A percentile compares a stretch with the other conserved stretches of the same genome.
Evolutionary conservation across 2,329 filamentous ascomycete genomes (phyloP).

Genomic region (Claviceps digitariae): DNA sequence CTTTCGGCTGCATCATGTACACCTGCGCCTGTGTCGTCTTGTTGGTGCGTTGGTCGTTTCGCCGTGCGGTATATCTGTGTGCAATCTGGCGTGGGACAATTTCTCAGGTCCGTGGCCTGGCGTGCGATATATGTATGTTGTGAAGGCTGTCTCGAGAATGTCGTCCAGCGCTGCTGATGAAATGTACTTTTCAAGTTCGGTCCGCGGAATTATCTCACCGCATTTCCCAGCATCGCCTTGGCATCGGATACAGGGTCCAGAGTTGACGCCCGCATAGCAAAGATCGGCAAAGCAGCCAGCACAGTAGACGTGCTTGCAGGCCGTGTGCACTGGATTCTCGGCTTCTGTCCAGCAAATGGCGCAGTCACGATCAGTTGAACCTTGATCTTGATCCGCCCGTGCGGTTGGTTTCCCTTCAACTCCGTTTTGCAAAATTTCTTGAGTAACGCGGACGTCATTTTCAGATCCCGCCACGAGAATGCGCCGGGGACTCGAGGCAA

Average conservation of each 20-base stretch:
- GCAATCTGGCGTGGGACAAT: slow-evolving; percentile 31
- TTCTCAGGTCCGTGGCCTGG: slow-evolving; percentile 18
- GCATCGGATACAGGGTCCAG: slow-evolving; percentile 11
- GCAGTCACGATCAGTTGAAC: slow-evolving; percentile 11
- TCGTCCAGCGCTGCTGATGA: slow-evolving; percentile 19
- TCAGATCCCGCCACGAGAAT: slow-evolving; percentile 19
- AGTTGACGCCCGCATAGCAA: slow-evolving; percentile 9
- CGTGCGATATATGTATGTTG: slow-evolving; percentile 19
- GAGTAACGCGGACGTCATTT: slow-evolving; percentile 1
- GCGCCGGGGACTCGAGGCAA: slow-evolving; percentile 13
- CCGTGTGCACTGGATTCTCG: slow-evolving; percentile 19
- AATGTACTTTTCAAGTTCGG: slow-evolving; percentile 16
- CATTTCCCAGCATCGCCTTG: slow-evolving; percentile 15
- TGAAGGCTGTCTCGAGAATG: slow-evolving; percentile 24
- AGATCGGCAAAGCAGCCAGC: slow-evolving; percentile 24
- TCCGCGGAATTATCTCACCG: slow-evolving; percentile 9
- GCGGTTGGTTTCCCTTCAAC: not conserved
- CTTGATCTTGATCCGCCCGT: not conserved
- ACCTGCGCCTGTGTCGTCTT: not conserved
- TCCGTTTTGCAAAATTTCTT: slow-evolving; percentile 1
- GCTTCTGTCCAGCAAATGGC: slow-evolving; percentile 24
- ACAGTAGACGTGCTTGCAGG: slow-evolving; percentile 29
- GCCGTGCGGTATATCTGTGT: slow-evolving; percentile 24
- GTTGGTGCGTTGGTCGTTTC: not conserved
- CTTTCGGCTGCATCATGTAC: not conserved